A percentile compares a stretch with the other conserved stretches of the same genome.
Conservation (phyloP, 2,329 filamentous ascomycete genomes). For the Rutstroemia sp. region DNA sequence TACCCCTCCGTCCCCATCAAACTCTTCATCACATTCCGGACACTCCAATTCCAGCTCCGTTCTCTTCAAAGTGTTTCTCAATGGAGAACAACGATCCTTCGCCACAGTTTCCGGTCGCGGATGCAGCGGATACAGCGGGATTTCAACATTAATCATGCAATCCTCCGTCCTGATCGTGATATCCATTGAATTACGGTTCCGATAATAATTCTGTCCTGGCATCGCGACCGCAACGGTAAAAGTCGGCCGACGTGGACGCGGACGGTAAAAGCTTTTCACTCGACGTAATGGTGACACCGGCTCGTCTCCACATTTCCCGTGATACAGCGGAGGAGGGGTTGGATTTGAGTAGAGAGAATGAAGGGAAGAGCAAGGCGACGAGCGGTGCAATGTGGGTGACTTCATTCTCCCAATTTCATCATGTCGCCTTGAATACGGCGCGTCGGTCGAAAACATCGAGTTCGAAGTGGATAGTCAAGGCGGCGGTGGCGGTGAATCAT, state of each 20-base stretch:
- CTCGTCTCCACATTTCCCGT: background rate
- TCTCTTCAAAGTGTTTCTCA: background rate
- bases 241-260: background rate
- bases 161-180: conserved; percentile 1
- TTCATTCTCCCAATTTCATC: background rate
- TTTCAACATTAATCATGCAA: background rate
- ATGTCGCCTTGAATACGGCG: background rate
- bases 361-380: conserved; percentile 6
- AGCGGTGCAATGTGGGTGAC: background rate
- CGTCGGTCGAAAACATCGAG: conserved; percentile 2
- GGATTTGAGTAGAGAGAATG: conserved; percentile 3
- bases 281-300: background rate
- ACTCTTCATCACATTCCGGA: conserved; percentile 5
- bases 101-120: background rate
- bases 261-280: conserved; percentile 5
- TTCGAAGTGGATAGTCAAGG: background rate
- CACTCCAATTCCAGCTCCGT: conserved; percentile 6
- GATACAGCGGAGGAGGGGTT: background rate
- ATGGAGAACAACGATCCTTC: background rate
- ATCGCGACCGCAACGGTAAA: background rate
- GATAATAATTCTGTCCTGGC: background rate
- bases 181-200: background rate
- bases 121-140: conserved; percentile 1
- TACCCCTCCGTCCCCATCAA: background rate
- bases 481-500: conserved; percentile 3